Evolutionary conservation across 192 early-diverging fungal species (phyloP).

Genomic region (Coemansia sp.): DNA sequence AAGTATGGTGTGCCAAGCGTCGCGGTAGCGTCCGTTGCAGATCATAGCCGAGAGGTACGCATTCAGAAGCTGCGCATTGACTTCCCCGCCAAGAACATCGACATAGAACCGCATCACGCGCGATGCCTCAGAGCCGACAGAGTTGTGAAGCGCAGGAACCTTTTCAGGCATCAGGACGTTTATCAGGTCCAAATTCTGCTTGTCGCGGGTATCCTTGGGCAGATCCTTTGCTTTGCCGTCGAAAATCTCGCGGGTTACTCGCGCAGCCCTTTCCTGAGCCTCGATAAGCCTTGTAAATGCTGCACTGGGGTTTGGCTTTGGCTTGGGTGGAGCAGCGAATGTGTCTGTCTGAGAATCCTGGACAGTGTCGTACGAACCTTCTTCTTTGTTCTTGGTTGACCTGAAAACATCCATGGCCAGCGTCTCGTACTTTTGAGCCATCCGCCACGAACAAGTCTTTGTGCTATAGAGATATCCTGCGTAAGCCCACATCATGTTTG

Average conservation of each 20-base stretch:
- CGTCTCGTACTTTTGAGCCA: slow-evolving; percentile 31
- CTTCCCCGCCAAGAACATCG: slow-evolving; percentile 37
- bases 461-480: slow-evolving; percentile 48
- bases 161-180: slow-evolving; percentile 46
- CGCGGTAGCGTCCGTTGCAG: slow-evolving; percentile 54
- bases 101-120: slow-evolving; percentile 38
- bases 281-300: slow-evolving; percentile 23
- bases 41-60: slow-evolving; percentile 62
- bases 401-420: slow-evolving; percentile 40
- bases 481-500: slow-evolving; percentile 72
- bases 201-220: slow-evolving; percentile 13
- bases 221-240: neutral
- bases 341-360: slow-evolving; percentile 10
- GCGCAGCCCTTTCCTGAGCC: slow-evolving; percentile 24
- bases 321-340: neutral
- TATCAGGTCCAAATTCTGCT: slow-evolving; percentile 22
- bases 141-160: slow-evolving; percentile 31
- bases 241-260: slow-evolving; percentile 29
- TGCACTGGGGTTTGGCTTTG: slow-evolving; percentile 4
- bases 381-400: slow-evolving; percentile 18
- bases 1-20: slow-evolving; percentile 55
- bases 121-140: slow-evolving; percentile 30
- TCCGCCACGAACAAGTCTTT: slow-evolving; percentile 45
- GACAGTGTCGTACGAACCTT: neutral
- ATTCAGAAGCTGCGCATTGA: slow-evolving; percentile 60